Evolutionary conservation across 2,329 filamentous ascomycete species (phyloP).

Genomic region (Didymella pinodella): DNA sequence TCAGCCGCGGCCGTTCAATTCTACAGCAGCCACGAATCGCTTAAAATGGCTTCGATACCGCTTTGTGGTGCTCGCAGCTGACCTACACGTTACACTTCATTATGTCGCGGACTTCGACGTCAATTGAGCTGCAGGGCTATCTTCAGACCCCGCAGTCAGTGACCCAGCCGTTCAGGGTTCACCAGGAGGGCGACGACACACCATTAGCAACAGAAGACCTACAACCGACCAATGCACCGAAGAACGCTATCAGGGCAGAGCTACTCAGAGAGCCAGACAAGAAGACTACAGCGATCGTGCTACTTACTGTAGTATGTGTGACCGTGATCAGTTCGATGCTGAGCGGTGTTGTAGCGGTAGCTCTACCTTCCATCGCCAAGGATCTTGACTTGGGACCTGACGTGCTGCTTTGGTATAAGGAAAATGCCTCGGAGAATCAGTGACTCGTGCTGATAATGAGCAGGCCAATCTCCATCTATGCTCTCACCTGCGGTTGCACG

Average conservation of each 20-base stretch:
- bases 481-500: conserved; percentile 58
- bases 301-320: conserved; percentile 39
- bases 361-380: conserved; percentile 53
- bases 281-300: conserved; percentile 38
- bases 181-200: conserved; percentile 24
- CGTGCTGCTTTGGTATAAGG: conserved; percentile 40
- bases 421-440: not conserved
- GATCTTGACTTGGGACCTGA: conserved; percentile 36
- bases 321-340: conserved; percentile 40
- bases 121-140: conserved; percentile 37
- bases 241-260: conserved; percentile 26
- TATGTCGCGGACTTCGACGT: conserved; percentile 39
- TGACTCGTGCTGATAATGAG: conserved; percentile 17
- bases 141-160: conserved; percentile 22
- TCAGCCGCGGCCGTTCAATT: not conserved
- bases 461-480: conserved; percentile 50
- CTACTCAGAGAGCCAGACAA: conserved; percentile 29
- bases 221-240: conserved; percentile 23
- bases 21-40: not conserved
- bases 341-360: conserved; percentile 53
- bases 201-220: conserved; percentile 20
- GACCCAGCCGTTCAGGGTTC: conserved; percentile 24
- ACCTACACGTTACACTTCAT: not conserved
- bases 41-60: not conserved
- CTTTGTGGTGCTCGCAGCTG: not conserved